phyloP scores from a whole-genome alignment of 2,329 filamentous ascomycete species.

The Myrmaecium sp. region DNA sequence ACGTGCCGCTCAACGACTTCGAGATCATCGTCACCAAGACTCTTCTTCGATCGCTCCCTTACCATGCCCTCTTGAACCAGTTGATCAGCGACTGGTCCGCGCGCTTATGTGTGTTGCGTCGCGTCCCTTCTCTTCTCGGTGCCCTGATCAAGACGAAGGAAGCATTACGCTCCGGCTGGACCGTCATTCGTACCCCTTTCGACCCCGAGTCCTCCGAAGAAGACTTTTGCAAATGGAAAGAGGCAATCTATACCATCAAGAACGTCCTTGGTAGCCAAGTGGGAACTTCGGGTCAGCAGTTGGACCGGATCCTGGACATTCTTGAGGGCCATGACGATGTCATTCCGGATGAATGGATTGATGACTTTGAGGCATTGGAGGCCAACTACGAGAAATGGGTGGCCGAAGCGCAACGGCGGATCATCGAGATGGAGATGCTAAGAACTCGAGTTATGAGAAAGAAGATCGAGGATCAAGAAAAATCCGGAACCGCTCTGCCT shows the following conservation, averaged over 20 bases:
- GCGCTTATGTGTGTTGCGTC: conserved; percentile 56
- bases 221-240: conserved; percentile 17
- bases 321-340: conserved; percentile 74
- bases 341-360: conserved; percentile 74
- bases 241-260: conserved; percentile 36
- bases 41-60: conserved; percentile 73
- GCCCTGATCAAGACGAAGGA: conserved; percentile 47
- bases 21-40: conserved; percentile 83
- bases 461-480: conserved; percentile 1
- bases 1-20: conserved; percentile 69
- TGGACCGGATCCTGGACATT: conserved; percentile 76
- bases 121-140: conserved; percentile 50
- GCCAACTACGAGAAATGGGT: conserved; percentile 65
- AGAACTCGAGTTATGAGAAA: conserved; percentile 2
- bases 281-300: conserved; percentile 47
- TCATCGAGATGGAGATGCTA: conserved; percentile 45
- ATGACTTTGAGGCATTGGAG: conserved; percentile 68
- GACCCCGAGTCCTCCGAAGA: conserved; percentile 13
- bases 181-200: conserved; percentile 32
- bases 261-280: conserved; percentile 51
- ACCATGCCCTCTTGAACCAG: conserved; percentile 54
- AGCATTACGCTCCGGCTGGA: conserved; percentile 51
- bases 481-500: not conserved
- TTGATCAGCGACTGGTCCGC: conserved; percentile 66
- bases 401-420: conserved; percentile 54